A percentile compares a stretch with the other conserved stretches of the same genome.
Evolutionary conservation across 345 rosid species (phyloP).

Genomic region (Mangifera indica): DNA sequence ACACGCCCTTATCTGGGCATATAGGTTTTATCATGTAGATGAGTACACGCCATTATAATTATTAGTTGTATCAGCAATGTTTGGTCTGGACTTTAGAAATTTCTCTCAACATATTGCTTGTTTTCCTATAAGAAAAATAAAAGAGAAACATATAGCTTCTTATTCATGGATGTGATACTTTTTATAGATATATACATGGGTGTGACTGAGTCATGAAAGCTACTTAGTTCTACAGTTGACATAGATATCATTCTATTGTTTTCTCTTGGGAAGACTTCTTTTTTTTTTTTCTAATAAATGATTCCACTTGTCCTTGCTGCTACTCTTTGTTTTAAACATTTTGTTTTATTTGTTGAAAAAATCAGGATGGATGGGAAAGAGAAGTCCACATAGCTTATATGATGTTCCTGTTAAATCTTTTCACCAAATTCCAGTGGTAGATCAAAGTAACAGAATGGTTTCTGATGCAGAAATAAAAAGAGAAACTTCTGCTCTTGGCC

Average conservation of each 20-base stretch:
- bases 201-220: neutral
- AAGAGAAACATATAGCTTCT: neutral
- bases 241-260: neutral
- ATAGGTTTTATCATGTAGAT: neutral
- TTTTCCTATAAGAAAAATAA: no score
- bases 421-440: constrained; percentile 29
- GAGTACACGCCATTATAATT: neutral
- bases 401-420: constrained; percentile 46
- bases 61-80: neutral
- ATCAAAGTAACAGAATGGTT: constrained; percentile 35
- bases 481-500: constrained; percentile 65
- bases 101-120: no score
- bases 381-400: constrained; percentile 33
- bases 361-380: constrained; percentile 49
- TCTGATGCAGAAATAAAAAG: constrained; percentile 29
- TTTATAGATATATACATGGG: neutral
- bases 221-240: constrained; percentile 9
- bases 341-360: constrained; percentile 16
- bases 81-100: neutral
- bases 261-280: constrained; percentile 1
- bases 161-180: neutral
- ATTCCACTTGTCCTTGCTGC: neutral
- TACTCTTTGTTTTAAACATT: constrained; percentile 16
- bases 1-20: no score
- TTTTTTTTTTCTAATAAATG: neutral